phyloP scores from a whole-genome alignment of 805 yeast genomes.

The Saturnispora hagleri region DNA sequence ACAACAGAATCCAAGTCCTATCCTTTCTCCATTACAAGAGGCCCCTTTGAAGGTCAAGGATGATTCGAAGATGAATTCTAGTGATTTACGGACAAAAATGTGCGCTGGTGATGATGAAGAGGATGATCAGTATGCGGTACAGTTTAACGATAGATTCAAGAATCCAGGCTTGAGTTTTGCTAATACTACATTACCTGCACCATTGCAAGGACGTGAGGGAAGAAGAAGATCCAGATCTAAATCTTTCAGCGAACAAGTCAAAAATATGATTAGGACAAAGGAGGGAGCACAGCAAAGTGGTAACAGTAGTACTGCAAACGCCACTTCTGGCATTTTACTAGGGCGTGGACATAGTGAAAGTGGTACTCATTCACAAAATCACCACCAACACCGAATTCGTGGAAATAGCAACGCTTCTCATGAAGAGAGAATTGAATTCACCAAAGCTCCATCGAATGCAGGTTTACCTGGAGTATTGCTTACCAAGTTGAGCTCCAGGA shows the following conservation, averaged over 20 bases:
- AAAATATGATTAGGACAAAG: conserved; percentile 28
- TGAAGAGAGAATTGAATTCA: conserved; percentile 2
- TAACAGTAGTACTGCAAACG: conserved; percentile 2
- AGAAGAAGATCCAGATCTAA: conserved; percentile 25
- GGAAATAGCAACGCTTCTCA: conserved; percentile 2
- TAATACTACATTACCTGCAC: conserved; percentile 10
- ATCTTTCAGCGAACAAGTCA: conserved; percentile 37
- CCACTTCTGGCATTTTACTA: conserved; percentile 8
- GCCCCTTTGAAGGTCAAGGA: conserved; percentile 5
- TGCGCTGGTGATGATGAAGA: conserved; percentile 24
- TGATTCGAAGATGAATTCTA: conserved; percentile 15
- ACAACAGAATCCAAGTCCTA: background rate
- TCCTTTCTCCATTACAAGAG: background rate
- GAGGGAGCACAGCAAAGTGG: conserved; percentile 18
- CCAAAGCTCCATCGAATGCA: background rate
- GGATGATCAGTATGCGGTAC: conserved; percentile 21
- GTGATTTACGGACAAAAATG: conserved; percentile 25
- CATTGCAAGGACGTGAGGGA: conserved; percentile 4
- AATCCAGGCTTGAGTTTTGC: conserved; percentile 10
- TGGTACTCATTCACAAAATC: background rate
- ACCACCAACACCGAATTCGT: background rate
- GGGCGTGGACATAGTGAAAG: conserved; percentile 1
- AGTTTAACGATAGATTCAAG: conserved; percentile 18
- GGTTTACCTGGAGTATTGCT: background rate
- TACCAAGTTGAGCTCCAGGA: conserved; percentile 7